Conservation (phyloP, 495 filamentous ascomycete species). For the Bombardia bombarda region DNA sequence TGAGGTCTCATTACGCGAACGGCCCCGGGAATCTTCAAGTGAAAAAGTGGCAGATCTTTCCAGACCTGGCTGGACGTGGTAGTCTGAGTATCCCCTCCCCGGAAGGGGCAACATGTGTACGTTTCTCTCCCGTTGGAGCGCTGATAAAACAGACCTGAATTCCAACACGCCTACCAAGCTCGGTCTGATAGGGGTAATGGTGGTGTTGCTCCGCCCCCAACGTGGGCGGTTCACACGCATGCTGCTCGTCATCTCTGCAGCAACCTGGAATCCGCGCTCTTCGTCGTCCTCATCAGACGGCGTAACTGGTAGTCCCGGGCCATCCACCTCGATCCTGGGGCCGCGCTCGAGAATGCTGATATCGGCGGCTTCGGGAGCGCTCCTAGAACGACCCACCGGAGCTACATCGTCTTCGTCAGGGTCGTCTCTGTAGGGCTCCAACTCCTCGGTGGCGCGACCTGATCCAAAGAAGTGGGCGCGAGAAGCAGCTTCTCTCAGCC, state of each 20-base stretch:
- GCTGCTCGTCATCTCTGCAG: conserved; percentile 77
- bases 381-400: conserved; percentile 37
- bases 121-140: conserved; percentile 70
- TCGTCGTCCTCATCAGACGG: conserved; percentile 67
- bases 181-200: conserved; percentile 76
- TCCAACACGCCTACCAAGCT: conserved; percentile 91
- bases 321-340: conserved; percentile 38
- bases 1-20: conserved; percentile 8
- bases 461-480: conserved; percentile 63
- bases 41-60: conserved; percentile 2
- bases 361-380: conserved; percentile 48
- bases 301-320: conserved; percentile 34
- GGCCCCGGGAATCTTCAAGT: conserved; percentile 9
- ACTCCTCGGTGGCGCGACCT: conserved; percentile 37
- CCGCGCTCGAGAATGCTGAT: conserved; percentile 65
- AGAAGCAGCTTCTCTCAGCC: conserved; percentile 58
- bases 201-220: conserved; percentile 58
- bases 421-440: conserved; percentile 59
- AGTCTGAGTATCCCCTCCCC: conserved; percentile 50
- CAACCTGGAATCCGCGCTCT: conserved; percentile 63
- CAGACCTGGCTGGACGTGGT: background rate
- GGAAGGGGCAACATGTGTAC: conserved; percentile 60
- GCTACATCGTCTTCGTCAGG: conserved; percentile 53
- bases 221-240: conserved; percentile 80
- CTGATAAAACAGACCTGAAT: conserved; percentile 81